Conservation (phyloP, 805 yeast species). For the Saturnispora saitoi region DNA sequence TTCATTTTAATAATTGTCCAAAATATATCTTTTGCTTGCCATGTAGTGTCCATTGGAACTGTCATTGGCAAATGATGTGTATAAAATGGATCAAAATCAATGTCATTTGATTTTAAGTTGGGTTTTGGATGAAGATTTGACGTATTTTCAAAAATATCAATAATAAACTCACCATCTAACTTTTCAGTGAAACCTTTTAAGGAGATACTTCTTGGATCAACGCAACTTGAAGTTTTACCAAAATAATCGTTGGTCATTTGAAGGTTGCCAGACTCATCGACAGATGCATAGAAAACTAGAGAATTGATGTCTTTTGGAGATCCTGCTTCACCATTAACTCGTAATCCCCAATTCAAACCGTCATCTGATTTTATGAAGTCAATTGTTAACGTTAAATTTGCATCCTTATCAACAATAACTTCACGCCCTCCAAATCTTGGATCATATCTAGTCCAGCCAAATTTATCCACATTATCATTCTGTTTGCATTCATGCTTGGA, state of each 20-base stretch:
- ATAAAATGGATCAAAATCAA: conserved; percentile 46
- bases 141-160: conserved; percentile 49
- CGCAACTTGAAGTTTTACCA: conserved; percentile 19
- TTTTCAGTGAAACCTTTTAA: conserved; percentile 50
- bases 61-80: conserved; percentile 60
- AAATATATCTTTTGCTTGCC: conserved; percentile 76
- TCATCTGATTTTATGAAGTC: conserved; percentile 73
- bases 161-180: conserved; percentile 53
- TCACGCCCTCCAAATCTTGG: conserved; percentile 84
- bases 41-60: conserved; percentile 56
- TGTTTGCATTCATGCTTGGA: conserved; percentile 73
- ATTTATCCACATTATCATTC: conserved; percentile 57
- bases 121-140: conserved; percentile 36
- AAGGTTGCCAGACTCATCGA: conserved; percentile 54
- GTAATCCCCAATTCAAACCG: conserved; percentile 66
- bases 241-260: conserved; percentile 25
- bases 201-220: conserved; percentile 29
- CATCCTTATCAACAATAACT: conserved; percentile 56
- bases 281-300: conserved; percentile 68
- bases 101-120: conserved; percentile 21
- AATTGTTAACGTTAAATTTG: conserved; percentile 53
- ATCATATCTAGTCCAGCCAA: conserved; percentile 84
- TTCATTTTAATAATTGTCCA: conserved; percentile 63
- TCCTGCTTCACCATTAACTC: conserved; percentile 58
- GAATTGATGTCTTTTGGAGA: conserved; percentile 46